Conservation (phyloP, 192 early-diverging fungal species). For the Podochytrium sp. region DNA sequence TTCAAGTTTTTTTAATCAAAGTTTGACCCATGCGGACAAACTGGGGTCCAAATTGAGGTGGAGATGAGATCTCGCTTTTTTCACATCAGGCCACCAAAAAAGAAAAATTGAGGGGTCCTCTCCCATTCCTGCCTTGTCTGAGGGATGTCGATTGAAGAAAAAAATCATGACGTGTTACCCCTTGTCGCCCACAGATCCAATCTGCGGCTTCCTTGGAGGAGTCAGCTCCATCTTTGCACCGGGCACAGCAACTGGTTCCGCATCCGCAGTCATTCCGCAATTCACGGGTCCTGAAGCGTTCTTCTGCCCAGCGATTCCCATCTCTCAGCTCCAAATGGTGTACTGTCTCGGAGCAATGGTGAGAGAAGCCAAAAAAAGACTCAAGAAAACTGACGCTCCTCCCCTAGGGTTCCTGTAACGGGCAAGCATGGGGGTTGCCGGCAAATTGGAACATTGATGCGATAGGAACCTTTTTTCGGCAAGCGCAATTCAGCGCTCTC, state of each 20-base stretch:
- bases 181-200: not conserved
- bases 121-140: too few species aligned
- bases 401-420: not conserved
- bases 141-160: too few species aligned
- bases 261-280: not conserved
- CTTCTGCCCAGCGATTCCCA: not conserved
- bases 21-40: too few species aligned
- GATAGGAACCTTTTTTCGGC: not conserved
- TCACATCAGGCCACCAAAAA: too few species aligned
- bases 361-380: too few species aligned
- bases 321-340: not conserved
- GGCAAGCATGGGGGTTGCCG: not conserved
- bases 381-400: too few species aligned
- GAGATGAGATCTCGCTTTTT: too few species aligned
- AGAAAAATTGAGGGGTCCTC: too few species aligned
- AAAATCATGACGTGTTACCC: too few species aligned
- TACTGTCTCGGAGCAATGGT: constrained; percentile 1
- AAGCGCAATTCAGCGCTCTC: not conserved
- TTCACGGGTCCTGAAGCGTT: not conserved
- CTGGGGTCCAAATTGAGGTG: too few species aligned
- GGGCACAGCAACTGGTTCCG: not conserved
- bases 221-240: not conserved
- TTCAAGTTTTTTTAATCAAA: too few species aligned
- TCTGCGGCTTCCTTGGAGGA: not conserved
- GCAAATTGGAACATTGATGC: not conserved